Evolutionary conservation across 352 stramenopile genomes (phyloP).

Genomic region (Phytophthora niederhauseri): DNA sequence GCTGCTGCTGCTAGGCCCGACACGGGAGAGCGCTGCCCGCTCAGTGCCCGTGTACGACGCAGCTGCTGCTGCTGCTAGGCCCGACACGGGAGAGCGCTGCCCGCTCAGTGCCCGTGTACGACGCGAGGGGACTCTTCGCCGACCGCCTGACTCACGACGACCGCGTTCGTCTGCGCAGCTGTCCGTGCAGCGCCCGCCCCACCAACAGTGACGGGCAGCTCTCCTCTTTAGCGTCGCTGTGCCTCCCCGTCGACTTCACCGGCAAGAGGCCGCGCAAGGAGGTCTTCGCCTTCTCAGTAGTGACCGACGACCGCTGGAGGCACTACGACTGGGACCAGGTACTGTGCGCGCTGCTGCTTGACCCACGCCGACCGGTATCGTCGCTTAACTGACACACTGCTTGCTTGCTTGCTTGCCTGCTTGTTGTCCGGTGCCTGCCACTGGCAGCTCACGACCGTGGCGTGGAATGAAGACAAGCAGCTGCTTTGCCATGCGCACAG

Average conservation of each 20-base stretch:
- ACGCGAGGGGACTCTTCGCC: conserved; percentile 13
- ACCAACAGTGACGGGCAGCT: conserved; percentile 8
- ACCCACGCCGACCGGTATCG: not conserved
- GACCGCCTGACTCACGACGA: conserved; percentile 43
- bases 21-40: conserved; percentile 4
- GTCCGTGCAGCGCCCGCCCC: conserved; percentile 44
- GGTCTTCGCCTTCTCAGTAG: conserved; percentile 82
- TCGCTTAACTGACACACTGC: not conserved
- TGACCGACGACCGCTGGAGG: conserved; percentile 66
- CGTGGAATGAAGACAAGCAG: conserved; percentile 85
- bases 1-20: conserved; percentile 4
- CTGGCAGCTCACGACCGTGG: conserved; percentile 72
- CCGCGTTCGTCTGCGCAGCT: conserved; percentile 39
- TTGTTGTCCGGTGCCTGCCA: too few relatives aligned
- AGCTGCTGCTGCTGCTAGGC: conserved; percentile 4
- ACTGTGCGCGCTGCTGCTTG: not conserved
- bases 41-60: conserved; percentile 27
- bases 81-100: conserved; percentile 6
- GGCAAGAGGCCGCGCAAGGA: conserved; percentile 44
- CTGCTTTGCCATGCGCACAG: conserved; percentile 82
- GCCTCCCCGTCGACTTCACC: conserved; percentile 54
- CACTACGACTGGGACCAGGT: conserved; percentile 81
- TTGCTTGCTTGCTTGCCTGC: not conserved
- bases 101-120: conserved; percentile 27
- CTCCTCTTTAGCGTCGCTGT: conserved; percentile 36